Evolutionary conservation across 2,329 filamentous ascomycete species (phyloP).

Genomic region (Diaporthe amygdali): DNA sequence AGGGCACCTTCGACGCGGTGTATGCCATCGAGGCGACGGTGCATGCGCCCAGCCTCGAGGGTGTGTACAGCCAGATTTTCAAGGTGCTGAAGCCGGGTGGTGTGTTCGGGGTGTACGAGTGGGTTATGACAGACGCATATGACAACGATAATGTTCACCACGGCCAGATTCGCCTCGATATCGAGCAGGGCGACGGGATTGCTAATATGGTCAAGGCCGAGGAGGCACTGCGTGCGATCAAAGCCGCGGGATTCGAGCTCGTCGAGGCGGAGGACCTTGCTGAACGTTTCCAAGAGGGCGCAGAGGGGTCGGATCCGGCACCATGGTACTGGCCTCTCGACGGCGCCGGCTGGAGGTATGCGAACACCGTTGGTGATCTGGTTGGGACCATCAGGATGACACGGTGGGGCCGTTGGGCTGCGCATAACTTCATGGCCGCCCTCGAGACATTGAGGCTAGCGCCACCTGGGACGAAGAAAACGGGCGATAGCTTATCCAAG

Average conservation of each 20-base stretch:
- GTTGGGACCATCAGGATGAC: constrained; percentile 62
- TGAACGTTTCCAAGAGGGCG: constrained; percentile 49
- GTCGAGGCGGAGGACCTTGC: constrained; percentile 73
- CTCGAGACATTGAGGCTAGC: constrained; percentile 70
- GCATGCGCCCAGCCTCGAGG: constrained; percentile 74
- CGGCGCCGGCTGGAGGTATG: constrained; percentile 21
- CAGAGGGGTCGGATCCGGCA: constrained; percentile 50
- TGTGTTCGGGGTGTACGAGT: constrained; percentile 79
- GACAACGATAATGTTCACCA: constrained; percentile 72
- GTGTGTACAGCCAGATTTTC: constrained; percentile 76
- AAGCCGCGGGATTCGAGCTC: constrained; percentile 72
- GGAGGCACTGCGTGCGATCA: constrained; percentile 69
- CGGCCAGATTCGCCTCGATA: constrained; percentile 73
- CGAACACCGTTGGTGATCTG: constrained; percentile 21
- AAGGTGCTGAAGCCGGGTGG: constrained; percentile 78
- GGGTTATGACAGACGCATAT: constrained; percentile 80
- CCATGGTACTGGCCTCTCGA: constrained; percentile 67
- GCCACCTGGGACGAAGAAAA: constrained; percentile 75
- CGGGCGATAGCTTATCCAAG: constrained; percentile 72
- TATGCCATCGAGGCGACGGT: constrained; percentile 82
- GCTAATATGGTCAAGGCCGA: constrained; percentile 77
- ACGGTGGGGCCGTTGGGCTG: constrained; percentile 66
- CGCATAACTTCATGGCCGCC: constrained; percentile 69
- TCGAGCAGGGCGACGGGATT: constrained; percentile 79
- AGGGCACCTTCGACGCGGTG: constrained; percentile 75